Conservation (phyloP, 2,329 filamentous ascomycete genomes). For the Talaromyces verruculosus region DNA sequence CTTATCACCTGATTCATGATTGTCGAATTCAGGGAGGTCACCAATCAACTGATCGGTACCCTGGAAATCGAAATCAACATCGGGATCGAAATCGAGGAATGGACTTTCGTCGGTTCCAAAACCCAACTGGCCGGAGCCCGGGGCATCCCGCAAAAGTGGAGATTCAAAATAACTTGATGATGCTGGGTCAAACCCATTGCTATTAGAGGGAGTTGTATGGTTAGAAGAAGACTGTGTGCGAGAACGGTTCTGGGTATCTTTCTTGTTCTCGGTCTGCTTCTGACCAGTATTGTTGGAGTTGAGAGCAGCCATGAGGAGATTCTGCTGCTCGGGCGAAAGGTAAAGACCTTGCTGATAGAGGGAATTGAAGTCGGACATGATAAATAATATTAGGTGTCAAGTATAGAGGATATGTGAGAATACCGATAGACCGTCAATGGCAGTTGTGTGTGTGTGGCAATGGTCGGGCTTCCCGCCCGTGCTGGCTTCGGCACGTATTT, state of each 20-base stretch:
- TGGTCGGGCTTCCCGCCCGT: conserved; percentile 39
- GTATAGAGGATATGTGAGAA: not conserved
- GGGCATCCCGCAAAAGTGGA: conserved; percentile 34
- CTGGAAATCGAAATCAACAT: conserved; percentile 71
- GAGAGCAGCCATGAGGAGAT: conserved; percentile 71
- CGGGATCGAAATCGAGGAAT: conserved; percentile 78
- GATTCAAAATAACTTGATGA: conserved; percentile 35
- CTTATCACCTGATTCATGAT: conserved; percentile 59
- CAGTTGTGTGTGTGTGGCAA: not conserved
- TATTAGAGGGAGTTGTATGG: conserved; percentile 30
- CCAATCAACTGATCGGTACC: conserved; percentile 70
- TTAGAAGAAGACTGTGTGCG: conserved; percentile 18
- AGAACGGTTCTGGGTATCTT: not conserved
- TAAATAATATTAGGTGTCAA: conserved; percentile 5
- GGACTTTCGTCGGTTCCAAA: conserved; percentile 69
- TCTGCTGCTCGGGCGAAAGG: conserved; percentile 74
- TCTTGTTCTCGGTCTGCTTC: conserved; percentile 29
- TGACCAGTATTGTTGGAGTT: conserved; percentile 62
- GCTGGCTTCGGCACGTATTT: conserved; percentile 22
- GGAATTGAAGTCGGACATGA: conserved; percentile 42
- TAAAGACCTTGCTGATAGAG: conserved; percentile 59
- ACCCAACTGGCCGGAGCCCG: conserved; percentile 51
- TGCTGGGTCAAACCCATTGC: conserved; percentile 38
- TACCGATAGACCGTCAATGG: not conserved
- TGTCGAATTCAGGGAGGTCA: conserved; percentile 58